Evolutionary conservation across 169 alveolate genomes (phyloP).

Genomic region (Eimeria necatrix): DNA sequence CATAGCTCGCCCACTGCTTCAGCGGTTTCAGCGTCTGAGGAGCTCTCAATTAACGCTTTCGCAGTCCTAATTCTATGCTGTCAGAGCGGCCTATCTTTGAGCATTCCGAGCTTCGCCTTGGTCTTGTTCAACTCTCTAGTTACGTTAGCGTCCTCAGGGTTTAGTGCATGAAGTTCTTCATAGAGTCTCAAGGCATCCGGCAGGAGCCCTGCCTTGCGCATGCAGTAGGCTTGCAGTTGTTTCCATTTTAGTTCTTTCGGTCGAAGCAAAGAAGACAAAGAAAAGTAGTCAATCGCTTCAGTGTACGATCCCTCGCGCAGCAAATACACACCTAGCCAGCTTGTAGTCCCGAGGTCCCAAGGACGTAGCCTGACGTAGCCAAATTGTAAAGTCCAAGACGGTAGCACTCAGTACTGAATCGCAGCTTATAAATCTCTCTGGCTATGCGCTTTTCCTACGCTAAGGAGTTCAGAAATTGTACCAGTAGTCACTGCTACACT

Average conservation of each 20-base stretch:
- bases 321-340: constrained; percentile 94
- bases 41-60: too few species aligned
- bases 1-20: too few species aligned
- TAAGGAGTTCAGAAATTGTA: too few species aligned
- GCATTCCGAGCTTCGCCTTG: constrained; percentile 18
- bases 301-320: constrained; percentile 90
- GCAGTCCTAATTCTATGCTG: too few species aligned
- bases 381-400: not conserved
- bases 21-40: too few species aligned
- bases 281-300: constrained; percentile 91
- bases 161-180: constrained; percentile 39
- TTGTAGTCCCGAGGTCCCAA: constrained; percentile 92
- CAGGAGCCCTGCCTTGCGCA: constrained; percentile 91
- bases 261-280: constrained; percentile 92
- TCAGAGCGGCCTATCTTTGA: too few species aligned
- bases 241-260: constrained; percentile 93
- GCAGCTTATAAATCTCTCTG: too few species aligned
- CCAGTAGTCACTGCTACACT: too few species aligned
- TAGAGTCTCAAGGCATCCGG: constrained; percentile 83
- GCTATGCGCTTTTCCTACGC: too few species aligned
- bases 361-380: constrained; percentile 84
- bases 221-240: constrained; percentile 95
- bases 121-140: constrained; percentile 32
- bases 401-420: too few species aligned
- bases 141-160: constrained; percentile 68